Conservation (phyloP, 331 rosid genomes). For the Pyracantha coccinea region DNA sequence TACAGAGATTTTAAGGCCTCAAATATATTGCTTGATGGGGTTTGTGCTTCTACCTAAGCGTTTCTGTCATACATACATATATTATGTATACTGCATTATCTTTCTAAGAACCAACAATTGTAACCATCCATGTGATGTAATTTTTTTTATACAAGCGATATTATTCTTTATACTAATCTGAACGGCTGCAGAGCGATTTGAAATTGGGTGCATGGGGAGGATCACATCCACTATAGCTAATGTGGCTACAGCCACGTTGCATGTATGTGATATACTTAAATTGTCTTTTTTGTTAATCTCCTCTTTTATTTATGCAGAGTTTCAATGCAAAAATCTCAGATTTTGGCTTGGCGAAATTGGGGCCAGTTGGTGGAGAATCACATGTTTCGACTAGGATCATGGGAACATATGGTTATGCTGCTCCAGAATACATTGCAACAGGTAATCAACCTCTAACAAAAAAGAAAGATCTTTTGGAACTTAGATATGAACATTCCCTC, state of each 20-base stretch:
- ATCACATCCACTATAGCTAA: too few relatives aligned
- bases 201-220: too few relatives aligned
- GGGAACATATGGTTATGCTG: slow-evolving; percentile 88
- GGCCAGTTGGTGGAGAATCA: slow-evolving; percentile 59
- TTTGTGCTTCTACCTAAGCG: slow-evolving; percentile 18
- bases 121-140: too few relatives aligned
- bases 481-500: background rate
- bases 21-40: slow-evolving; percentile 90
- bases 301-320: slow-evolving; percentile 23
- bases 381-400: slow-evolving; percentile 82
- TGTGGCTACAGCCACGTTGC: too few relatives aligned
- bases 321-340: slow-evolving; percentile 80
- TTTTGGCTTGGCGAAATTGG: slow-evolving; percentile 85
- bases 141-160: too few relatives aligned
- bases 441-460: slow-evolving; percentile 34
- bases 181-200: too few relatives aligned
- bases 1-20: slow-evolving; percentile 92
- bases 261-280: background rate
- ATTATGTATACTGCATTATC: too few relatives aligned
- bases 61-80: background rate
- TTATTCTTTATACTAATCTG: too few relatives aligned
- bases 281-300: background rate
- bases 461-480: background rate
- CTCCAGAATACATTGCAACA: slow-evolving; percentile 81
- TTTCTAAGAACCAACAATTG: too few relatives aligned